Evolutionary conservation across 257 asterid species (phyloP), one percentile per base, ranked within the genome.

Genomic region (Gentiana macrophylla): DNA sequence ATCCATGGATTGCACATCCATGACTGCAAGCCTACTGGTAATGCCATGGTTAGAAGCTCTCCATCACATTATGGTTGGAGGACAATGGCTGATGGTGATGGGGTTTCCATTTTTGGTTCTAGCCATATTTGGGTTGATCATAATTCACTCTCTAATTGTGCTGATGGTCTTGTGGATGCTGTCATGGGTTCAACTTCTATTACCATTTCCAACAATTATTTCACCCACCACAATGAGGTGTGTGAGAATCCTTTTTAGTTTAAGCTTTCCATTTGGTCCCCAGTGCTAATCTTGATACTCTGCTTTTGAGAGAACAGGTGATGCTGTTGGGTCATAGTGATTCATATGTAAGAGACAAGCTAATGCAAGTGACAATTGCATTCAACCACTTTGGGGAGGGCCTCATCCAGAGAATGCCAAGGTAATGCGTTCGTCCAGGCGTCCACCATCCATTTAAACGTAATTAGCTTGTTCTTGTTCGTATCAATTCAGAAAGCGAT

Each of bases 281-380:
- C 46, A 41, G 9, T 6, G 46, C 46, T 41, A 41, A 41, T 3
- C 10, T 41, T 73, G 61, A 69, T 38, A 4, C 1, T 46, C 10
- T 50, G 6, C 13, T 9, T n/a, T 57, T 24, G 24, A 24, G 24
- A 24, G 24, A 38, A 72, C 73, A 88, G 96, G 97, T 86, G 55
- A 89, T 89, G 84, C 75, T 89, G 56, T 71, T 89, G 80, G 97
- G 97, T n/a, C 95, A 86, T 52, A 89, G 97, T 64, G 97, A 89
- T 61, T 81, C 97, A 36, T 86, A 86, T 56, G 63, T 61, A 55
- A 78, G 83, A 62, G 97, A 89, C 81, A 83, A 81, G 80, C 83
- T 74, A 65, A 89, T 89, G 97, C 97, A 89, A 82, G 95, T 80
- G 52, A 89, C 97, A 3, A 89, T 89, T 75, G 97, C 97, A 52